phyloP scores from a whole-genome alignment of 192 early-diverging fungal genomes.

The Piromyces sp. region DNA sequence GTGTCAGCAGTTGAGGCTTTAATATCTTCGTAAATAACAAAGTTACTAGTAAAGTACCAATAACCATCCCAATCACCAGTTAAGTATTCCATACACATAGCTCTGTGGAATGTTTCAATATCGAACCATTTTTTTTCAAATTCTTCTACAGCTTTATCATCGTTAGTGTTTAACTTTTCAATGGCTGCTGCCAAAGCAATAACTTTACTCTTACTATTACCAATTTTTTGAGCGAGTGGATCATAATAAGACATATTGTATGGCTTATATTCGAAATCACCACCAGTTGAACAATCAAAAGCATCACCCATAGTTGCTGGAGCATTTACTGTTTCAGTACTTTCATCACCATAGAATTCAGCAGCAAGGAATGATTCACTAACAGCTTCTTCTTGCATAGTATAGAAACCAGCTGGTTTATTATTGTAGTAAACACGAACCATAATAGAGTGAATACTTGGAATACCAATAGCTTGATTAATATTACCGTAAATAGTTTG shows the following conservation, averaged over 20 bases:
- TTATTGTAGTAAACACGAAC: too few relatives aligned
- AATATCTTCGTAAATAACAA: neutral
- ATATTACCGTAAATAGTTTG: neutral
- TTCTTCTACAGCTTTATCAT: neutral
- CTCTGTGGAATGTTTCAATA: too few relatives aligned
- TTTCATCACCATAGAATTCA: neutral
- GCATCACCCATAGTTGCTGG: neutral
- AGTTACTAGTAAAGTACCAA: neutral
- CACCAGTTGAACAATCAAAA: neutral
- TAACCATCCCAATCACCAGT: neutral
- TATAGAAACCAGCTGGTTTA: too few relatives aligned
- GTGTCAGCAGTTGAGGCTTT: neutral
- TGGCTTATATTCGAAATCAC: neutral
- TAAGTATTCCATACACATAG: neutral
- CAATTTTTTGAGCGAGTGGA: neutral
- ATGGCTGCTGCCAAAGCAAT: neutral
- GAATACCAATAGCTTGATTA: neutral
- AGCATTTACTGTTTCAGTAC: neutral
- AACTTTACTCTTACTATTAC: neutral
- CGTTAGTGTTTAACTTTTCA: neutral
- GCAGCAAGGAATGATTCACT: too few relatives aligned
- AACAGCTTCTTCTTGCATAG: too few relatives aligned
- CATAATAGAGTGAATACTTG: too few relatives aligned
- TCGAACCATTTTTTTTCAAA: neutral
- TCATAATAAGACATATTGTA: neutral